Conservation (phyloP, 768 basidiomycete genomes). For the Nidularia pulvinata region DNA sequence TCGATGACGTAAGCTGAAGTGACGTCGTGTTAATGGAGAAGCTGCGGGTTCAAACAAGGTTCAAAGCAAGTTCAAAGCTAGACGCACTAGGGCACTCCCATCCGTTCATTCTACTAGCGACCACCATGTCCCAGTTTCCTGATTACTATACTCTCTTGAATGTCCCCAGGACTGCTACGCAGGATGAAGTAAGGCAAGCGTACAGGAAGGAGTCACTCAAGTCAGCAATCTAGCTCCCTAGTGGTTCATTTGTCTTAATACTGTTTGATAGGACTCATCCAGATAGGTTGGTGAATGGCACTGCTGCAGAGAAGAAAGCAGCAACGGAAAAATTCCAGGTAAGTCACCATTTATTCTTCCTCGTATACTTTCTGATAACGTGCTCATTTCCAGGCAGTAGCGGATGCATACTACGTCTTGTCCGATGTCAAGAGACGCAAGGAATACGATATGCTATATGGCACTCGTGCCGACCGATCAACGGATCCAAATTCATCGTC, state of each 20-base stretch:
- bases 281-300: conserved; percentile 75
- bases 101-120: not conserved
- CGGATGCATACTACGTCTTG: conserved; percentile 94
- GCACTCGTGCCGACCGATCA: conserved; percentile 55
- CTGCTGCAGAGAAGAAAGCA: conserved; percentile 62
- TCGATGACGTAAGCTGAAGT: too few relatives aligned
- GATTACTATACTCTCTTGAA: conserved; percentile 76
- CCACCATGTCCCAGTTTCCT: conserved; percentile 72
- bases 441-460: conserved; percentile 73
- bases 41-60: too few relatives aligned
- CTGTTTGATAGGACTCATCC: conserved; percentile 73
- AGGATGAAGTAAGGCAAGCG: conserved; percentile 73
- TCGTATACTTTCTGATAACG: not conserved
- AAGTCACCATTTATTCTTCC: not conserved
- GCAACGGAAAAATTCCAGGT: conserved; percentile 91
- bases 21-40: too few relatives aligned
- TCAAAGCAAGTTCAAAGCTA: not conserved
- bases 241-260: conserved; percentile 10
- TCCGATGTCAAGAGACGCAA: conserved; percentile 72
- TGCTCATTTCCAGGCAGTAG: conserved; percentile 69
- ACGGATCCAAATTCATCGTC: conserved; percentile 67
- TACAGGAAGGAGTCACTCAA: conserved; percentile 82
- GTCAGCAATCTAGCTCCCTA: conserved; percentile 27
- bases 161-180: conserved; percentile 53
- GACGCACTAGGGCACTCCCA: too few relatives aligned